Evolutionary conservation across 2,329 filamentous ascomycete species (phyloP).

Genomic region (Fusarium solani-melongenae): DNA sequence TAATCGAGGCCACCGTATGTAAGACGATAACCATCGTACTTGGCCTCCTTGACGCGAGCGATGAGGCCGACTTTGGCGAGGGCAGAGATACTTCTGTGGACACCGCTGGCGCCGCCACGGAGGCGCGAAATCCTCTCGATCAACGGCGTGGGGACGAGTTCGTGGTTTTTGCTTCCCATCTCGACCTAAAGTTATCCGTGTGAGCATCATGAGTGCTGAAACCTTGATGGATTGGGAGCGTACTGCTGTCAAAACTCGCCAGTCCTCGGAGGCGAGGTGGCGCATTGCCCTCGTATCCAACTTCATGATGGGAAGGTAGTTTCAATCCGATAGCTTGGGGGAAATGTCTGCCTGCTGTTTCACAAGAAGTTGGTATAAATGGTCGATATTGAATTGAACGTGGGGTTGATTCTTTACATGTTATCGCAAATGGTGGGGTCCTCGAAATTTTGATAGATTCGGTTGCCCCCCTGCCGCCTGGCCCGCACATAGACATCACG

Average conservation of each 20-base stretch:
- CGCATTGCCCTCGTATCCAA: slow-evolving; percentile 94
- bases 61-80: slow-evolving; percentile 94
- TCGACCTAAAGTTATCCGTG: slow-evolving; percentile 75
- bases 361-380: background rate
- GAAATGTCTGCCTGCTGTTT: background rate
- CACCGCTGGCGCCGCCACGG: slow-evolving; percentile 79
- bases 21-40: slow-evolving; percentile 96
- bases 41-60: slow-evolving; percentile 91
- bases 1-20: slow-evolving; percentile 98
- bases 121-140: slow-evolving; percentile 88
- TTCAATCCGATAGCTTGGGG: background rate
- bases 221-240: slow-evolving; percentile 49
- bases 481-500: slow-evolving; percentile 35
- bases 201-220: slow-evolving; percentile 39
- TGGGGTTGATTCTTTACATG: slow-evolving; percentile 36
- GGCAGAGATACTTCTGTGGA: slow-evolving; percentile 87
- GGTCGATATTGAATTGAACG: slow-evolving; percentile 16
- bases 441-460: slow-evolving; percentile 46
- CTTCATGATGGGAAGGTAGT: slow-evolving; percentile 74
- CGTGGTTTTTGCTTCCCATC: slow-evolving; percentile 94
- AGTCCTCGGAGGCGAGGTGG: slow-evolving; percentile 92
- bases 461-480: slow-evolving; percentile 37
- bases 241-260: slow-evolving; percentile 93
- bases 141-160: slow-evolving; percentile 90
- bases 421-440: slow-evolving; percentile 43